Conservation (phyloP, 1,284 basidiomycete genomes). For the Apiotrichum gracile region DNA sequence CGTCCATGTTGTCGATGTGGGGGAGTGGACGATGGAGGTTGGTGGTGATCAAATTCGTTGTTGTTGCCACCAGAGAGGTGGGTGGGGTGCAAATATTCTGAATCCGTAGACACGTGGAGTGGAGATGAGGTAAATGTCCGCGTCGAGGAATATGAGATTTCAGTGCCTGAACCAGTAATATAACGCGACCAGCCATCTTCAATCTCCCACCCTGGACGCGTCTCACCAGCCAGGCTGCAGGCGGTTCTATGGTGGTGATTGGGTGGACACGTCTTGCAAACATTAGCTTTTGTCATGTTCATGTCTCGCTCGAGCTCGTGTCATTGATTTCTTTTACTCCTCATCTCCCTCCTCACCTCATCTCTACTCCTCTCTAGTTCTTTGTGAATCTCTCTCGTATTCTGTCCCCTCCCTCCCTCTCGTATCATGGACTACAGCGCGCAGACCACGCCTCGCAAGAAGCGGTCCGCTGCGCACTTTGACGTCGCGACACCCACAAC, state of each 20-base stretch:
- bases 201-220: background rate
- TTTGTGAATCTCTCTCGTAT: background rate
- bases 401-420: background rate
- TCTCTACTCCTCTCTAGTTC: background rate
- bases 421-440: slow-evolving; percentile 2
- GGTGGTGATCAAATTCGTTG: background rate
- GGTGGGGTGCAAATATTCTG: too few relatives aligned
- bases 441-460: slow-evolving; percentile 6
- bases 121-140: too few relatives aligned
- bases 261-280: too few relatives aligned
- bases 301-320: background rate
- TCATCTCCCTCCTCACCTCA: background rate
- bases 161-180: background rate
- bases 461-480: background rate
- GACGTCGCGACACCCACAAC: background rate
- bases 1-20: background rate
- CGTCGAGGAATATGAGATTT: too few relatives aligned
- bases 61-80: background rate
- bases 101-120: too few relatives aligned
- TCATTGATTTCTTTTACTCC: background rate
- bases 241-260: too few relatives aligned
- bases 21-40: background rate
- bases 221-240: too few relatives aligned
- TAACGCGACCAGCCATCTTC: background rate
- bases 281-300: background rate